Conservation (phyloP, 2,329 filamentous ascomycete species). For the Aspergillus calidoustus region DNA sequence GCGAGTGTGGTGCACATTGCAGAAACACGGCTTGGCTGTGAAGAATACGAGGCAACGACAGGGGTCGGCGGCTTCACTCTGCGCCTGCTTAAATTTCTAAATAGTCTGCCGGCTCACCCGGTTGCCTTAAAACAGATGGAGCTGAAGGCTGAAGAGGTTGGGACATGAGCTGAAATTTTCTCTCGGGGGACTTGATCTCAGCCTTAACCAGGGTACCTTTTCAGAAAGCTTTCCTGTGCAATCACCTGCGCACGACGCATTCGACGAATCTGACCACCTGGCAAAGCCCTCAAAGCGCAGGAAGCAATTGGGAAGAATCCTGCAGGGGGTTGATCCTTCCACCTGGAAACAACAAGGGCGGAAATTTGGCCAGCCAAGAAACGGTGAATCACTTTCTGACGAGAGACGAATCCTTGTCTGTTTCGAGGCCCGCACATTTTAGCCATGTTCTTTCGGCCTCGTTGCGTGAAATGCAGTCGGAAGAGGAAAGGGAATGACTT, state of each 20-base stretch:
- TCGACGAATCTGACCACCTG: neutral
- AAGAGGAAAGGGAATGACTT: neutral
- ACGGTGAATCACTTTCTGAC: neutral
- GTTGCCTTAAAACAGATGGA: neutral
- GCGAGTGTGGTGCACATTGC: neutral
- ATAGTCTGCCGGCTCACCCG: neutral
- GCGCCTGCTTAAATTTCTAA: neutral
- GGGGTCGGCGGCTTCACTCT: neutral
- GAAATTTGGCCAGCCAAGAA: neutral
- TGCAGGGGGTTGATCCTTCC: neutral
- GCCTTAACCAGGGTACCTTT: neutral
- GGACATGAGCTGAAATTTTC: neutral
- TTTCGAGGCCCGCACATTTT: neutral
- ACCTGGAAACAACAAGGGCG: neutral
- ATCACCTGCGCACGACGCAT: neutral
- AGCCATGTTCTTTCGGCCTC: neutral
- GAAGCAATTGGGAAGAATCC: neutral
- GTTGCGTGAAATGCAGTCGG: neutral
- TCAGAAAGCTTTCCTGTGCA: neutral
- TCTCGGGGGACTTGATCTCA: neutral
- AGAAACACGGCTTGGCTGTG: neutral
- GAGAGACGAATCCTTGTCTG: neutral
- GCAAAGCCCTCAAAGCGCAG: neutral
- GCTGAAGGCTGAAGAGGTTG: neutral
- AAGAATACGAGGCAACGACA: neutral